These are phyloP conservation scores for Lippia alba DNA, from an alignment of 305 asterid species.

Conservation along the genomic window DNA sequence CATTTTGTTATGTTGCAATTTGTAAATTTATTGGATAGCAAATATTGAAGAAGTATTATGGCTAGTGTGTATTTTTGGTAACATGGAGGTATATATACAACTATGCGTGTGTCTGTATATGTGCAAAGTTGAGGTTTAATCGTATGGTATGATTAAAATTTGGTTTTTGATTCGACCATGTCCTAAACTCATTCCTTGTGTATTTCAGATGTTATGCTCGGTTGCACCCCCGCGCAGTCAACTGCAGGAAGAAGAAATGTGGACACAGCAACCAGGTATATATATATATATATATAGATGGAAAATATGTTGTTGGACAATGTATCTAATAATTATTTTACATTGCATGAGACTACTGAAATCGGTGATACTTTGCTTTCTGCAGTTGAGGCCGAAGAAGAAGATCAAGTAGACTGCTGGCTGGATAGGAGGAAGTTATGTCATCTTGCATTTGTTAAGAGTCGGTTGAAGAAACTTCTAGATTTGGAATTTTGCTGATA, in stretches of 20 bases:
- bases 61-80: no score
- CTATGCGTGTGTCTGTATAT: background rate
- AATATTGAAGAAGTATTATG: no score
- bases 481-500: conserved; percentile 22
- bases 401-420: conserved; percentile 58
- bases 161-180: background rate
- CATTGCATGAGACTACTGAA: background rate
- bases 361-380: background rate
- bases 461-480: conserved; percentile 3
- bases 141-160: background rate
- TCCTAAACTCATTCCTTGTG: background rate
- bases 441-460: conserved; percentile 4
- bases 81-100: background rate
- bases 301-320: background rate
- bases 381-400: conserved; percentile 76
- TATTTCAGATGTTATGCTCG: conserved; percentile 48
- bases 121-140: background rate
- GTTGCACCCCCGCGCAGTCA: conserved; percentile 48
- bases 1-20: no score
- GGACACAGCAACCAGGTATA: conserved; percentile 50
- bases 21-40: no score
- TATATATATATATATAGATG: conserved; percentile 16
- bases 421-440: background rate
- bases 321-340: background rate
- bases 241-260: conserved; percentile 55